phyloP scores from a whole-genome alignment of 2,329 filamentous ascomycete species.

The Penicillium italicum region DNA sequence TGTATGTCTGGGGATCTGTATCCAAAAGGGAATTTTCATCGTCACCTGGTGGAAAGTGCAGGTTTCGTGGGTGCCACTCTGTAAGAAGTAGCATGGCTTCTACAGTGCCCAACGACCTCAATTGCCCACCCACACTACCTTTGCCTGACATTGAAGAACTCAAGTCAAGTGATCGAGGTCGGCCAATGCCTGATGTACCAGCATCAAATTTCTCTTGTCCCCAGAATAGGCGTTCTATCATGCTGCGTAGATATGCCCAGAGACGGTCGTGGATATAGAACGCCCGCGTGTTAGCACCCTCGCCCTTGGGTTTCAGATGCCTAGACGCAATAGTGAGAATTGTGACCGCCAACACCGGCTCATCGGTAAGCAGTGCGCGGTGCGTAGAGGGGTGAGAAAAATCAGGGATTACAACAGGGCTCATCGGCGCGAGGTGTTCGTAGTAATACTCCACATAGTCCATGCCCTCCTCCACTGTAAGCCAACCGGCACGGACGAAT shows the following conservation, averaged over 20 bases:
- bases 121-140: constrained; percentile 62
- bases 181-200: constrained; percentile 57
- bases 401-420: constrained; percentile 87
- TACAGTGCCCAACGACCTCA: constrained; percentile 87
- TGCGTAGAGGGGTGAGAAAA: constrained; percentile 81
- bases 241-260: constrained; percentile 89
- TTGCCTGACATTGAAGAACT: constrained; percentile 53
- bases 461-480: constrained; percentile 88
- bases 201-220: constrained; percentile 94
- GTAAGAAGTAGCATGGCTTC: constrained; percentile 92
- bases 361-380: constrained; percentile 74
- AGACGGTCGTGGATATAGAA: constrained; percentile 92
- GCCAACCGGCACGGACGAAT: constrained; percentile 96
- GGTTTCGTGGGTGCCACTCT: constrained; percentile 91
- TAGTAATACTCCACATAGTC: constrained; percentile 97
- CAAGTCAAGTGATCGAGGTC: constrained; percentile 65
- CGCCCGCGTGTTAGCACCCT: constrained; percentile 76
- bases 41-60: constrained; percentile 80
- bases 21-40: constrained; percentile 62
- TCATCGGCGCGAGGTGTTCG: constrained; percentile 82
- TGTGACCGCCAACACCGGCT: constrained; percentile 88
- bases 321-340: constrained; percentile 87
- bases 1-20: constrained; percentile 65
- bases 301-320: constrained; percentile 74
- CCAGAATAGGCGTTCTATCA: constrained; percentile 94